Evolutionary conservation across 78 protist genomes (phyloP).

Genomic region (Guillardia theta): DNA sequence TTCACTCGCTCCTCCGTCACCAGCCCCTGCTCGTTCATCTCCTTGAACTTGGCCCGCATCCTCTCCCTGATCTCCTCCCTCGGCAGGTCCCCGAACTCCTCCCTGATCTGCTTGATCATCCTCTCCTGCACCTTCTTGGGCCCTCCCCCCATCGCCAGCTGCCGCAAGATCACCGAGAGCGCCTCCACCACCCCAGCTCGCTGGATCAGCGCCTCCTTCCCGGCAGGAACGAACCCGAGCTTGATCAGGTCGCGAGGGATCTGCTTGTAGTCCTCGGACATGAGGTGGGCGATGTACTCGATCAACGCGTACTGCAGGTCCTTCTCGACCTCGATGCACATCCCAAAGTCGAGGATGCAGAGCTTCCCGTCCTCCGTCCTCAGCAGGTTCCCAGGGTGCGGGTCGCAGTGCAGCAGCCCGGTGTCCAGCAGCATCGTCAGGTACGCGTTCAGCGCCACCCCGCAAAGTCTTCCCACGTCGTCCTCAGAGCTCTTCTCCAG

Average conservation of each 20-base stretch:
- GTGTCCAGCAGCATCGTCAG: slow-evolving; percentile 53
- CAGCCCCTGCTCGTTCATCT: neutral
- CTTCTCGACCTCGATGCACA: neutral
- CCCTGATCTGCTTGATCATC: neutral
- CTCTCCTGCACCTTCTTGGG: slow-evolving; percentile 47
- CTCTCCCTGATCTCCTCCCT: neutral
- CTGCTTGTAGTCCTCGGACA: slow-evolving; percentile 21
- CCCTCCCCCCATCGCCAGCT: slow-evolving; percentile 46
- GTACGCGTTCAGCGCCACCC: slow-evolving; percentile 47
- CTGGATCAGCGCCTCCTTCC: neutral
- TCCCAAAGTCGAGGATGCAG: slow-evolving; percentile 51
- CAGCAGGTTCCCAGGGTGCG: slow-evolving; percentile 52
- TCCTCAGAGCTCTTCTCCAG: neutral
- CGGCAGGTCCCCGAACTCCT: slow-evolving; percentile 7
- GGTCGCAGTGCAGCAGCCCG: slow-evolving; percentile 49
- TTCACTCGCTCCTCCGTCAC: neutral
- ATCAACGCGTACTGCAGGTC: slow-evolving; percentile 38
- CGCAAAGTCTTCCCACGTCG: slow-evolving; percentile 44
- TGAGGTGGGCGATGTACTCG: slow-evolving; percentile 48
- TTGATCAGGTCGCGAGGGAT: slow-evolving; percentile 10
- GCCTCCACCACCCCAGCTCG: neutral
- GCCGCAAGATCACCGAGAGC: neutral
- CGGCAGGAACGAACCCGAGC: slow-evolving; percentile 46
- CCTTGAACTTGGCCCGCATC: neutral
- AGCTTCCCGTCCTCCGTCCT: slow-evolving; percentile 7